phyloP scores from a whole-genome alignment of 768 basidiomycete species.

The Trametes maxima region DNA sequence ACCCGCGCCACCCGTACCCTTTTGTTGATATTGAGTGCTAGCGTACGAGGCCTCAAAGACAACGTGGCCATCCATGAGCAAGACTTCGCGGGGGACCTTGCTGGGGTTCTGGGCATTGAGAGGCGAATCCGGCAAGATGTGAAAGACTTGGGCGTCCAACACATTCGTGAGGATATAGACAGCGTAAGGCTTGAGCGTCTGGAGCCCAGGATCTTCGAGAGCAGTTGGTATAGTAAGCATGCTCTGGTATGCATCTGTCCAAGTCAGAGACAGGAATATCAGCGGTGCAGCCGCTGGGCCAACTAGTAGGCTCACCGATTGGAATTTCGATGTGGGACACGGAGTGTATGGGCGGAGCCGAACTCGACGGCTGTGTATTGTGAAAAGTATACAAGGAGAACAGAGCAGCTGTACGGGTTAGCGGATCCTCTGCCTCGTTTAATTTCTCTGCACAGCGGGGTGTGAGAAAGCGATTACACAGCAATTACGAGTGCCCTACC shows the following conservation, averaged over 20 bases:
- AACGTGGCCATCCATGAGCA: slow-evolving; percentile 41
- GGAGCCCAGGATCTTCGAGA: slow-evolving; percentile 43
- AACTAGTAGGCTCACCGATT: slow-evolving; percentile 42
- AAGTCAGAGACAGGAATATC: background rate
- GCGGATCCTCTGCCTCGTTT: slow-evolving; percentile 49
- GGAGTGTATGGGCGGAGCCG: slow-evolving; percentile 51
- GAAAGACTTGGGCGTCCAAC: slow-evolving; percentile 52
- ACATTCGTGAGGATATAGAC: slow-evolving; percentile 53
- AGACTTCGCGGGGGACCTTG: slow-evolving; percentile 70
- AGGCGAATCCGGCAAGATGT: slow-evolving; percentile 58
- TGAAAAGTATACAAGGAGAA: slow-evolving; percentile 75
- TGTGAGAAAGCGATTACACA: background rate
- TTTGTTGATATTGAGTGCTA: background rate
- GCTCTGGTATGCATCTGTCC: slow-evolving; percentile 57
- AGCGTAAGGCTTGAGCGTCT: slow-evolving; percentile 52
- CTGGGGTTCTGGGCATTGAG: slow-evolving; percentile 59
- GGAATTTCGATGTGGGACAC: slow-evolving; percentile 63
- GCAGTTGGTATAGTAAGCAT: slow-evolving; percentile 51
- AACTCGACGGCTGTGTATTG: slow-evolving; percentile 61
- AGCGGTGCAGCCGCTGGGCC: background rate
- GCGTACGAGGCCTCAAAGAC: slow-evolving; percentile 14
- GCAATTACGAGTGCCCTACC: slow-evolving; percentile 45
- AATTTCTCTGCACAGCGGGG: slow-evolving; percentile 47
- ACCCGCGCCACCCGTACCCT: slow-evolving; percentile 1
- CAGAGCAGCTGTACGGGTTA: slow-evolving; percentile 60